A percentile compares a stretch with the other conserved stretches of the same genome.
These are phyloP conservation scores for Peronosclerospora sorghi DNA, from an alignment of 352 stramenopile genomes.

Conservation along the genomic window DNA sequence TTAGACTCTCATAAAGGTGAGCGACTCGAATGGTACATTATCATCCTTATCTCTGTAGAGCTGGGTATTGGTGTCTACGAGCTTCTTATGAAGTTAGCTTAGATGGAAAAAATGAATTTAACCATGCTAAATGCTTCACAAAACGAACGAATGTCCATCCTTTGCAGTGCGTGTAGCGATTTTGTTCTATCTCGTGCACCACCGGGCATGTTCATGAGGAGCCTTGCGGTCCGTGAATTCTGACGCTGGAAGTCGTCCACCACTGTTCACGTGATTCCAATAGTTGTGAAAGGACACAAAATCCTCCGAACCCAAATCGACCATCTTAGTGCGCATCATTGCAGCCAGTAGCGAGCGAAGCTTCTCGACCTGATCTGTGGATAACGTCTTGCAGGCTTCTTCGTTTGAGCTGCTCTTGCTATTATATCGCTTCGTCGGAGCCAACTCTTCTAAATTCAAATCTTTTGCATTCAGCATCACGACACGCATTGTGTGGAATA, in stretches of 20 bases:
- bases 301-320: constrained; percentile 57
- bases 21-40: constrained; percentile 96
- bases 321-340: constrained; percentile 71
- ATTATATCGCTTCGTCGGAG: constrained; percentile 9
- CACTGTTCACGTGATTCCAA: constrained; percentile 66
- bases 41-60: constrained; percentile 93
- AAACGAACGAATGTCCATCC: background rate
- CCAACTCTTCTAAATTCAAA: constrained; percentile 39
- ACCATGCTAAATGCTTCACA: no score
- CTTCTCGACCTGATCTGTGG: constrained; percentile 42
- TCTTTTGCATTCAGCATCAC: constrained; percentile 53
- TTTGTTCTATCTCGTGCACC: constrained; percentile 39
- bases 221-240: constrained; percentile 78
- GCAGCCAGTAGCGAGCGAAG: constrained; percentile 50
- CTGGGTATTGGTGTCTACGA: constrained; percentile 85
- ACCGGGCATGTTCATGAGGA: constrained; percentile 77
- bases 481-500: constrained; percentile 56
- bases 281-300: constrained; percentile 78
- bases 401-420: constrained; percentile 19
- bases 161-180: background rate
- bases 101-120: constrained; percentile 8
- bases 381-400: constrained; percentile 25
- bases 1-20: constrained; percentile 91
- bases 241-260: constrained; percentile 49
- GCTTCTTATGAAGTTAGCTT: constrained; percentile 62